These are phyloP conservation scores for Herpetospermum pedunculosum DNA, from an alignment of 306 rosid genomes.

Conservation along the genomic window DNA sequence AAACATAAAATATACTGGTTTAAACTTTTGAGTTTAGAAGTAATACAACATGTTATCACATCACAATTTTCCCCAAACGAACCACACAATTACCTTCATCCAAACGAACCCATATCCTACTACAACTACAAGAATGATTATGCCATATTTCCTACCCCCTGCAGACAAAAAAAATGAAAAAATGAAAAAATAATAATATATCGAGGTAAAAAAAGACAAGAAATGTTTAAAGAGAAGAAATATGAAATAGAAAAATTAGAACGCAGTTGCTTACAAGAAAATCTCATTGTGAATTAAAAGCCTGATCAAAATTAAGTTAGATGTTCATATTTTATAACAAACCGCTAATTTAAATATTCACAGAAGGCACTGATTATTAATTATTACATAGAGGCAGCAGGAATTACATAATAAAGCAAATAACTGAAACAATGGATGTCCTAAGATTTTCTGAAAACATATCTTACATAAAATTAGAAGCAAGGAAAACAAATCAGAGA, in stretches of 20 bases:
- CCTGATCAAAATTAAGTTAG: neutral
- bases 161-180: neutral
- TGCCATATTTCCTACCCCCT: constrained; percentile 55
- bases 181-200: neutral
- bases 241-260: neutral
- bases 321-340: neutral
- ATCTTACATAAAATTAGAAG: neutral
- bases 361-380: neutral
- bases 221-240: neutral
- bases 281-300: constrained; percentile 2
- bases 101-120: constrained; percentile 75
- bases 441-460: neutral
- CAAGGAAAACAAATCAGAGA: neutral
- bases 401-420: neutral
- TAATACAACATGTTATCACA: neutral
- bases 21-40: neutral
- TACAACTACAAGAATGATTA: constrained; percentile 50
- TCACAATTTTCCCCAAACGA: neutral
- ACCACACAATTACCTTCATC: constrained; percentile 68
- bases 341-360: neutral
- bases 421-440: neutral
- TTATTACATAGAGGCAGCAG: neutral
- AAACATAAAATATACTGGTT: neutral
- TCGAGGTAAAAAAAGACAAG: neutral
- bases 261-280: neutral